A percentile compares a stretch with the other conserved stretches of the same genome.
phyloP scores from a whole-genome alignment of 352 stramenopile species.

The Globisporangium recalcitrans region DNA sequence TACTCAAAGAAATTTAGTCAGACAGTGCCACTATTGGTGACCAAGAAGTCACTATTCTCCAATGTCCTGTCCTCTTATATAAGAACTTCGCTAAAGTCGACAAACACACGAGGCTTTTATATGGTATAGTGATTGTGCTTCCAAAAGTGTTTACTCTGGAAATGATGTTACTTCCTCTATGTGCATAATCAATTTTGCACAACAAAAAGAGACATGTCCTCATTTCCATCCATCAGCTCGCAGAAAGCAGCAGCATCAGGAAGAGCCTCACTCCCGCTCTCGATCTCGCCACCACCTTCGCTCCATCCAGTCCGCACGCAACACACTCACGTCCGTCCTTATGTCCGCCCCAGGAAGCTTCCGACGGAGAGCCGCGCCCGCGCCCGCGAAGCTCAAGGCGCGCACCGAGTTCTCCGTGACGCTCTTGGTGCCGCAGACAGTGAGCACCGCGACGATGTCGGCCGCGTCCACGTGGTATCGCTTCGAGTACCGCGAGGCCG shows the following conservation, averaged over 20 bases:
- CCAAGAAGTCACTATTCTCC: no score
- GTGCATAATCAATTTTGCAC: no score
- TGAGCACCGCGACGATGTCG: slow-evolving; percentile 4
- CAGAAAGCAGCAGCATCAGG: not conserved
- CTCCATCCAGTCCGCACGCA: not conserved
- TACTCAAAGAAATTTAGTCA: no score
- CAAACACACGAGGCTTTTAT: no score
- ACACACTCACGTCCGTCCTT: not conserved
- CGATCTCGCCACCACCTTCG: not conserved
- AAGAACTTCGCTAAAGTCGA: no score
- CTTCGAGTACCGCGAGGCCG: slow-evolving; percentile 71
- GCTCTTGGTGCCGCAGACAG: slow-evolving; percentile 38
- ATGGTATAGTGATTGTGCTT: no score
- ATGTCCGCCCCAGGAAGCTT: not conserved
- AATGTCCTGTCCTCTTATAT: no score
- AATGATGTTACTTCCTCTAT: no score
- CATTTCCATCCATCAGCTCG: slow-evolving; percentile 6
- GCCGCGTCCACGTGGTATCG: slow-evolving; percentile 37
- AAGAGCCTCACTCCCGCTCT: slow-evolving; percentile 3
- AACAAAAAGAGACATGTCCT: no score
- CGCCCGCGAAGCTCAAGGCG: slow-evolving; percentile 64
- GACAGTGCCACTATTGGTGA: no score
- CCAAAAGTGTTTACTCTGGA: no score
- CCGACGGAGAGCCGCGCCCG: slow-evolving; percentile 22
- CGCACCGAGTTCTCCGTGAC: slow-evolving; percentile 83